phyloP scores from a whole-genome alignment of 805 yeast genomes.

The Saccharomycopsis fibuligera region DNA sequence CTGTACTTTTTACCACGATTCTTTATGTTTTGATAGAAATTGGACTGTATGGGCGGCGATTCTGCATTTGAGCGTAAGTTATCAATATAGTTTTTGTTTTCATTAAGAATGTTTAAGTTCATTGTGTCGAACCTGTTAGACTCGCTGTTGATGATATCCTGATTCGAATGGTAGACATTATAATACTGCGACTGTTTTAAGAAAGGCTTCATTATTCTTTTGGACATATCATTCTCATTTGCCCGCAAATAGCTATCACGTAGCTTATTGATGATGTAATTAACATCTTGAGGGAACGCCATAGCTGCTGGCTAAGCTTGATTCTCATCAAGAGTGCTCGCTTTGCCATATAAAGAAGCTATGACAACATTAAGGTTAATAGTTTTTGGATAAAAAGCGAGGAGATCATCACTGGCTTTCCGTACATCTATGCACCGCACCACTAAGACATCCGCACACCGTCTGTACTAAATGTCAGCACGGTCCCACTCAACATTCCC shows the following conservation, averaged over 20 bases:
- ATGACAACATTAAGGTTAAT: no score
- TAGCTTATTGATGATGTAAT: constrained; percentile 18
- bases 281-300: constrained; percentile 20
- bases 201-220: constrained; percentile 19
- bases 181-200: constrained; percentile 7
- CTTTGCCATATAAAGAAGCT: no score
- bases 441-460: no score
- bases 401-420: no score
- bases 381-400: no score
- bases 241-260: constrained; percentile 13
- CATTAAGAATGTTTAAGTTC: constrained; percentile 9
- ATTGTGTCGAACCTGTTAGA: constrained; percentile 5
- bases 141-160: neutral
- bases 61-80: constrained; percentile 13
- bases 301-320: neutral
- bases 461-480: no score
- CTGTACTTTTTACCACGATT: constrained; percentile 3
- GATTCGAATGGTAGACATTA: constrained; percentile 3
- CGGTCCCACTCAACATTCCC: no score
- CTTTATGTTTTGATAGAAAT: constrained; percentile 11
- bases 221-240: constrained; percentile 14
- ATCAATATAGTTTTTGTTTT: constrained; percentile 8
- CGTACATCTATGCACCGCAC: no score
- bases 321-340: no score
- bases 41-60: constrained; percentile 20